Base-by-base conservation (phyloP, 139 green algal genomes). In the Chlamydomonas sp. region DNA sequence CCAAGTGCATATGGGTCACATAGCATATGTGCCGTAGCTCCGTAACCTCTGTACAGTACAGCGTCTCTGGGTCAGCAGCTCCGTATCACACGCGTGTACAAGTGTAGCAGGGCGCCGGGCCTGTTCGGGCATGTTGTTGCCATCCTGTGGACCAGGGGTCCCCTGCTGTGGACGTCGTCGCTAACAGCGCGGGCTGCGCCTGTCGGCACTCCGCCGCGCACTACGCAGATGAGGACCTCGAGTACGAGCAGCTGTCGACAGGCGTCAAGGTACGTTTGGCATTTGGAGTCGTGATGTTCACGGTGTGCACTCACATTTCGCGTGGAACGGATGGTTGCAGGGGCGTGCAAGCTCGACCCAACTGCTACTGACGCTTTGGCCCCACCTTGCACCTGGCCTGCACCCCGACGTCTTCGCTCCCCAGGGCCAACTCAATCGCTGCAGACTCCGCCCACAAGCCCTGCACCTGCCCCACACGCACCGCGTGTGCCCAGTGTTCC, bases 211-310 rank as follows among this genome's bases (percentile, higher is more conserved):
- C 10, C 3, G 12, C 10, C 71, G 8, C 10, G 1, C 9, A 1
- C 18, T 7, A 76, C 16, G 79, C 90, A 94, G 95, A 97, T 78
- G 78, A 76, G 0, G 95, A 93, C 15, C 91, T 99, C n/a, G 93
- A 99, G 93, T 99, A 99, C 83, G 95, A 97, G 74, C 90, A 98
- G 87, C 82, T 99, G 14, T 94, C 97, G 2, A 69, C 85, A 0
- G 97, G 97, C 9, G 20, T 99, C 63, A 98, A 96, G 90, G 85
- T 93, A 69, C 71, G 78, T 1, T 81, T 84, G 4, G 49, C 31
- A 8, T 4, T 0, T 12, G 68, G 4, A 15, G 18, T 15, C 12
- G 68, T 31, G 68, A 15, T 17, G 66, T 72, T 16, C 16, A 68
- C 7, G 20, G 58, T 8, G 75, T 20, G 8, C 3, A 10, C 75